These are phyloP conservation scores for Phytophthora capsici DNA, from an alignment of 352 stramenopile genomes.

Conservation along the genomic window DNA sequence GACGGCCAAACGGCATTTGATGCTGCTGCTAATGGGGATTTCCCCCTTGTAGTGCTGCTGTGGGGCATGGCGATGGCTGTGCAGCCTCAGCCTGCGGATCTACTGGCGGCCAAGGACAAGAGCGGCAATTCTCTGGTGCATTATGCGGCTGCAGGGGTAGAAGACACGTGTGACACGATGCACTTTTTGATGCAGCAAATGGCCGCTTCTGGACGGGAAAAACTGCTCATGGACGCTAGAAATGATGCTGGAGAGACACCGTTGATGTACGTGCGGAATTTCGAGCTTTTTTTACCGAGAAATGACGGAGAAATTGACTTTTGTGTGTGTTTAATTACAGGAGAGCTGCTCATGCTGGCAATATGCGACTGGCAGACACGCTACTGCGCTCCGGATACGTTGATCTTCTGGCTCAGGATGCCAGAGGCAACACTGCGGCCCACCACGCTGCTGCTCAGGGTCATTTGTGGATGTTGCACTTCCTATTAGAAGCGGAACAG, in stretches of 20 bases:
- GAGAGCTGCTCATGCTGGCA: conserved; percentile 72
- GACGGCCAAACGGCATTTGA: conserved; percentile 77
- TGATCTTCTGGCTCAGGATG: conserved; percentile 59
- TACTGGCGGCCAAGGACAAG: conserved; percentile 54
- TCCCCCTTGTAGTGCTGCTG: conserved; percentile 84
- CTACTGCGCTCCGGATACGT: conserved; percentile 61
- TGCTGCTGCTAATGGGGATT: conserved; percentile 82
- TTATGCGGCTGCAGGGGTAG: conserved; percentile 55
- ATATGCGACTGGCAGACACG: conserved; percentile 65
- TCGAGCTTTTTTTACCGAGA: not conserved
- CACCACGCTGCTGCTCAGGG: conserved; percentile 76
- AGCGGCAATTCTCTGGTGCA: conserved; percentile 68
- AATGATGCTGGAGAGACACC: conserved; percentile 75
- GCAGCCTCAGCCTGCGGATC: conserved; percentile 57
- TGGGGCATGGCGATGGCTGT: conserved; percentile 85
- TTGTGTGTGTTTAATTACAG: conserved; percentile 31
- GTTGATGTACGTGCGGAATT: conserved; percentile 57
- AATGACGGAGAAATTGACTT: conserved; percentile 17
- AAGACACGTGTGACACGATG: conserved; percentile 67
- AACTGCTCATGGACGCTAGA: conserved; percentile 53
- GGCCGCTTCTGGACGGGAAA: conserved; percentile 34
- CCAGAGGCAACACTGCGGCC: conserved; percentile 64
- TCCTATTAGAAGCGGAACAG: conserved; percentile 60
- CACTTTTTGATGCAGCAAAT: conserved; percentile 87
- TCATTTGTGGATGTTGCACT: conserved; percentile 81